phyloP scores from a whole-genome alignment of 768 basidiomycete genomes.

The Tylopilus subfusipes region DNA sequence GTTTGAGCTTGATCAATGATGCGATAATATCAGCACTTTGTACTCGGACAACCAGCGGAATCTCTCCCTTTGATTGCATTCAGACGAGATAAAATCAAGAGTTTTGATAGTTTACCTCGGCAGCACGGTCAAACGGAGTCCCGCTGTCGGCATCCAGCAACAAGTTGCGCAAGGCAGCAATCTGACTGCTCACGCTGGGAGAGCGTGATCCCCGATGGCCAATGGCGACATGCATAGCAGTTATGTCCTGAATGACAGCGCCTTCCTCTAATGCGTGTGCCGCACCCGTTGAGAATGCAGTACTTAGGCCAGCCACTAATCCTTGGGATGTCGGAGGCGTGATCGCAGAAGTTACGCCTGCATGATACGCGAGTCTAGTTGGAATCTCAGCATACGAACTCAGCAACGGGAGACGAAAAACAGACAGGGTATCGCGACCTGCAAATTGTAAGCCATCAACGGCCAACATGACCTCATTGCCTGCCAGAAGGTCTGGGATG shows the following conservation, averaged over 20 bases:
- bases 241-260: slow-evolving; percentile 58
- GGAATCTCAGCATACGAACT: slow-evolving; percentile 2
- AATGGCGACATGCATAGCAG: slow-evolving; percentile 61
- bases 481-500: slow-evolving; percentile 36
- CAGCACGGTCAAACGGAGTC: slow-evolving; percentile 40
- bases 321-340: slow-evolving; percentile 51
- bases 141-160: slow-evolving; percentile 38
- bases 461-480: slow-evolving; percentile 49
- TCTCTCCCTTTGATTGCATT: slow-evolving; percentile 44
- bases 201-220: slow-evolving; percentile 38
- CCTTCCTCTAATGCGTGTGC: slow-evolving; percentile 52
- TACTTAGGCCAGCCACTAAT: slow-evolving; percentile 55
- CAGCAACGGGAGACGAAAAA: slow-evolving; percentile 13
- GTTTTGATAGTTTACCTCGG: slow-evolving; percentile 34
- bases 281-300: slow-evolving; percentile 54
- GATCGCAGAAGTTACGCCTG: slow-evolving; percentile 62
- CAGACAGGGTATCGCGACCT: slow-evolving; percentile 55
- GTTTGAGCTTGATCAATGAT: slow-evolving; percentile 65
- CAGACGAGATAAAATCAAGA: neutral
- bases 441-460: slow-evolving; percentile 72
- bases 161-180: slow-evolving; percentile 66
- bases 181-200: slow-evolving; percentile 74
- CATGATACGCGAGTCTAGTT: slow-evolving; percentile 61
- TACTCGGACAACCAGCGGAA: slow-evolving; percentile 73
- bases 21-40: slow-evolving; percentile 83